Conservation (phyloP, 139 green algal genomes). For the Nannochloris sp. region DNA sequence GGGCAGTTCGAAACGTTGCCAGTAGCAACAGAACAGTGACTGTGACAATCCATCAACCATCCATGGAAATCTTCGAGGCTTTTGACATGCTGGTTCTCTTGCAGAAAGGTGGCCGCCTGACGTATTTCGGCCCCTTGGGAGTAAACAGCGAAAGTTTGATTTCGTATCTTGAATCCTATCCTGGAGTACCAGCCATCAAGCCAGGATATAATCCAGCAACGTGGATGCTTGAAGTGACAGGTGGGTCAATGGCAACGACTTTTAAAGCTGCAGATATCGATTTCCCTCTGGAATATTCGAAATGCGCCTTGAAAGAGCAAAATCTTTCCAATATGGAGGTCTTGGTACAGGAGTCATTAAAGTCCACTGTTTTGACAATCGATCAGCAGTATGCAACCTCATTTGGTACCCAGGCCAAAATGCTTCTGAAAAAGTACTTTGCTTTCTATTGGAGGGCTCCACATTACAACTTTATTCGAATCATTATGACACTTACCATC, state of each 20-base stretch:
- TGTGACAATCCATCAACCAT: slow-evolving; percentile 90
- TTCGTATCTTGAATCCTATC: slow-evolving; percentile 43
- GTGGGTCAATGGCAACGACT: slow-evolving; percentile 28
- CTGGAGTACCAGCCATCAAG: slow-evolving; percentile 36
- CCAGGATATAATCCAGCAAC: slow-evolving; percentile 40
- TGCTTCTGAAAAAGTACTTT: slow-evolving; percentile 27
- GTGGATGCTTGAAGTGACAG: slow-evolving; percentile 46
- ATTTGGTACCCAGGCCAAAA: slow-evolving; percentile 4
- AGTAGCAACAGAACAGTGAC: slow-evolving; percentile 74
- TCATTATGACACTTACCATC: slow-evolving; percentile 34
- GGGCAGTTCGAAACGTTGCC: slow-evolving; percentile 68
- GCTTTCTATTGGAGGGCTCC: slow-evolving; percentile 35
- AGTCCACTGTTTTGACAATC: slow-evolving; percentile 22
- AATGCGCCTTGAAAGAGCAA: slow-evolving; percentile 19
- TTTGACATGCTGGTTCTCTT: slow-evolving; percentile 59
- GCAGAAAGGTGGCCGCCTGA: slow-evolving; percentile 27
- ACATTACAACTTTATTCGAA: slow-evolving; percentile 30
- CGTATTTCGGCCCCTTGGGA: slow-evolving; percentile 79
- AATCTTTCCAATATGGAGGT: slow-evolving; percentile 19
- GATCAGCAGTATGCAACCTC: slow-evolving; percentile 17
- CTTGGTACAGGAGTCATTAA: slow-evolving; percentile 12
- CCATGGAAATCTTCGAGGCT: slow-evolving; percentile 52
- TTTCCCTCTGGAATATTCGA: slow-evolving; percentile 35
- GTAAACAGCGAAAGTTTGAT: slow-evolving; percentile 44
- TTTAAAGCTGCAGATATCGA: slow-evolving; percentile 20